These are phyloP conservation scores for Smittium mucronatum DNA, from an alignment of 371 early-diverging fungal species.

Conservation along the genomic window DNA sequence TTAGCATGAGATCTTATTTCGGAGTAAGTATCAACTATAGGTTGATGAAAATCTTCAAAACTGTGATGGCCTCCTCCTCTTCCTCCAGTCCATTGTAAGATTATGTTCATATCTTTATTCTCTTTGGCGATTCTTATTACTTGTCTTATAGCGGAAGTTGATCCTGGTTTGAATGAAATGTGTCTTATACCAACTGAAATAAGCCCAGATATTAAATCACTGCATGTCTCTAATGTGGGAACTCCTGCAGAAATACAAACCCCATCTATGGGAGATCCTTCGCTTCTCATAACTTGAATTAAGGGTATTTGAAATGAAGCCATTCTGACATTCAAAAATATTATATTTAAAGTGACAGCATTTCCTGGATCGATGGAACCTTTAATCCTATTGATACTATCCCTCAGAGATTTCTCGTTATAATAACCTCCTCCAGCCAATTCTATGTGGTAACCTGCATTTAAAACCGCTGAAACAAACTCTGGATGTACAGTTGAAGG, in stretches of 20 bases:
- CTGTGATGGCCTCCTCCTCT: constrained; percentile 93
- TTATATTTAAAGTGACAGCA: constrained; percentile 75
- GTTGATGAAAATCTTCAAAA: constrained; percentile 86
- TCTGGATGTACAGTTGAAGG: constrained; percentile 21
- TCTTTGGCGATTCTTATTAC: constrained; percentile 72
- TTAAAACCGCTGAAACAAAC: constrained; percentile 58
- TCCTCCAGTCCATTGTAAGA: constrained; percentile 95
- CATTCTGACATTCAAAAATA: constrained; percentile 72
- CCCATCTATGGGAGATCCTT: constrained; percentile 47
- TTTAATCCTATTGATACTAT: constrained; percentile 61
- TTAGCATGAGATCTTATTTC: constrained; percentile 71
- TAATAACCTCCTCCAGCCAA: constrained; percentile 82
- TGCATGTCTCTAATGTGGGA: constrained; percentile 69
- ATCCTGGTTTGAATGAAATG: constrained; percentile 82
- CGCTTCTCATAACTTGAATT: constrained; percentile 60
- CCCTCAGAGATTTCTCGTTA: constrained; percentile 55
- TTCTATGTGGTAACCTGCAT: constrained; percentile 91
- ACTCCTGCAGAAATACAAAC: constrained; percentile 80
- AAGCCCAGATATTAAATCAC: constrained; percentile 60
- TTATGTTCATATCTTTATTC: constrained; percentile 67
- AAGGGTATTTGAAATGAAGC: constrained; percentile 87
- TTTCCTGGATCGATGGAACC: constrained; percentile 52
- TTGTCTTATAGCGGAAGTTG: constrained; percentile 65
- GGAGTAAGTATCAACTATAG: constrained; percentile 78
- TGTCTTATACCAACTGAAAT: constrained; percentile 70